A percentile compares a stretch with the other conserved stretches of the same genome.
These are phyloP conservation scores for Puccinia hordei DNA, from an alignment of 1,284 basidiomycete species.

Conservation along the genomic window DNA sequence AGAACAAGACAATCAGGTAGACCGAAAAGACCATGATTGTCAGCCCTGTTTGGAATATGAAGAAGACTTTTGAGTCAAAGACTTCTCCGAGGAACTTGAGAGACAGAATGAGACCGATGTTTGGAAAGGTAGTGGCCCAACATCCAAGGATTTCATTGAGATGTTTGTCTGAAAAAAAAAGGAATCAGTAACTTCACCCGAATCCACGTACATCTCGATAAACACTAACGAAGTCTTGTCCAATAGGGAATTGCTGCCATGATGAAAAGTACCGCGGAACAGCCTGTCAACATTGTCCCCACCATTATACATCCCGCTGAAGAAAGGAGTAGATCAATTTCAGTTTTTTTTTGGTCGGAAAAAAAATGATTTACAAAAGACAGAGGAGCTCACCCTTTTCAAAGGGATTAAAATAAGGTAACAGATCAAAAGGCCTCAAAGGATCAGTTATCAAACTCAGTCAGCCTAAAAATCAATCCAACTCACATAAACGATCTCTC, in stretches of 20 bases:
- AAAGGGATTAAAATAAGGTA: neutral
- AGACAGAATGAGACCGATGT: slow-evolving; percentile 22
- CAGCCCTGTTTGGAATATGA: slow-evolving; percentile 12
- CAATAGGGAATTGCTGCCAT: slow-evolving; percentile 37
- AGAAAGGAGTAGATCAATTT: neutral
- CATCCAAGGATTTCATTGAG: slow-evolving; percentile 42
- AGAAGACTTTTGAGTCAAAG: slow-evolving; percentile 19
- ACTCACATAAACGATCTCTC: slow-evolving; percentile 30
- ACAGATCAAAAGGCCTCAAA: neutral
- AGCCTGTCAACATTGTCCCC: slow-evolving; percentile 36
- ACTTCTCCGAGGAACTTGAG: slow-evolving; percentile 41
- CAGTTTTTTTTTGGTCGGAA: too few relatives aligned
- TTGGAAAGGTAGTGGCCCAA: slow-evolving; percentile 44
- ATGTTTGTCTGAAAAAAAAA: slow-evolving; percentile 26
- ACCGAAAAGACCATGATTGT: slow-evolving; percentile 22
- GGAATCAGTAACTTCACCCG: neutral
- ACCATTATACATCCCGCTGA: slow-evolving; percentile 16
- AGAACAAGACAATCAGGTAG: slow-evolving; percentile 30
- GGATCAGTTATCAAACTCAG: neutral
- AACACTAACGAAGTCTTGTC: slow-evolving; percentile 25
- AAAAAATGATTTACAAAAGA: neutral
- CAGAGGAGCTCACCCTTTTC: neutral
- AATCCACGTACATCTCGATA: neutral
- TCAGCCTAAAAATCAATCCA: neutral
- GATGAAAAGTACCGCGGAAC: slow-evolving; percentile 21